A percentile compares a stretch with the other conserved stretches of the same genome.
Evolutionary conservation across 805 yeast species (phyloP).

Genomic region (Metschnikowia amazonensis): DNA sequence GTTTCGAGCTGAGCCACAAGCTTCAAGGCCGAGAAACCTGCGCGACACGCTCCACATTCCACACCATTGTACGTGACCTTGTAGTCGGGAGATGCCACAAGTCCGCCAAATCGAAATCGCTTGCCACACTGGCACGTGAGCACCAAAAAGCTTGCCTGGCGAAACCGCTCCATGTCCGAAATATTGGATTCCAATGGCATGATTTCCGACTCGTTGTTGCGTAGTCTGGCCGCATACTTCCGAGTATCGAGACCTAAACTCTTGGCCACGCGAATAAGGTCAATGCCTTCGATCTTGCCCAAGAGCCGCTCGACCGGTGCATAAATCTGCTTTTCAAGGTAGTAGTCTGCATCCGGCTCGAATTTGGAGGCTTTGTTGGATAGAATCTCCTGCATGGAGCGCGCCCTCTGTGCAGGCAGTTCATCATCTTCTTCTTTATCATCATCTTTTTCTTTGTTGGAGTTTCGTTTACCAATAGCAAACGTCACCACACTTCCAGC

Average conservation of each 20-base stretch:
- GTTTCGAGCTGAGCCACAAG: slow-evolving; percentile 71
- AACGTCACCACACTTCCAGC: slow-evolving; percentile 90
- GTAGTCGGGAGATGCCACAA: slow-evolving; percentile 59
- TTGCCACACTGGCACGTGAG: slow-evolving; percentile 62
- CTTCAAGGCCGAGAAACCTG: slow-evolving; percentile 46
- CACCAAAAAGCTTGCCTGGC: slow-evolving; percentile 51
- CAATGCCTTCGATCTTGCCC: slow-evolving; percentile 83
- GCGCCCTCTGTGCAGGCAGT: slow-evolving; percentile 72
- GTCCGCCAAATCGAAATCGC: slow-evolving; percentile 69
- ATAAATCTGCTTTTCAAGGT: slow-evolving; percentile 82
- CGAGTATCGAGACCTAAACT: slow-evolving; percentile 74
- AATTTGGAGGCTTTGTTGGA: slow-evolving; percentile 42
- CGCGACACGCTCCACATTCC: slow-evolving; percentile 60
- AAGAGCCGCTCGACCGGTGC: slow-evolving; percentile 88
- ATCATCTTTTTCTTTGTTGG: no score
- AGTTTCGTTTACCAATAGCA: slow-evolving; percentile 61
- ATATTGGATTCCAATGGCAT: slow-evolving; percentile 79
- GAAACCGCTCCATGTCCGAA: slow-evolving; percentile 78
- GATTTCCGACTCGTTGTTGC: slow-evolving; percentile 44
- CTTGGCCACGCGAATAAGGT: slow-evolving; percentile 70
- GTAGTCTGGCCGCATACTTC: slow-evolving; percentile 48
- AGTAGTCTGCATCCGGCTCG: slow-evolving; percentile 71
- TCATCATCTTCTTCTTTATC: slow-evolving; percentile 30
- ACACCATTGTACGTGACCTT: slow-evolving; percentile 65
- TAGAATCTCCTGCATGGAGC: slow-evolving; percentile 72